Evolutionary conservation across 257 asterid genomes (phyloP).

Genomic region (Solanum chiquidenum): DNA sequence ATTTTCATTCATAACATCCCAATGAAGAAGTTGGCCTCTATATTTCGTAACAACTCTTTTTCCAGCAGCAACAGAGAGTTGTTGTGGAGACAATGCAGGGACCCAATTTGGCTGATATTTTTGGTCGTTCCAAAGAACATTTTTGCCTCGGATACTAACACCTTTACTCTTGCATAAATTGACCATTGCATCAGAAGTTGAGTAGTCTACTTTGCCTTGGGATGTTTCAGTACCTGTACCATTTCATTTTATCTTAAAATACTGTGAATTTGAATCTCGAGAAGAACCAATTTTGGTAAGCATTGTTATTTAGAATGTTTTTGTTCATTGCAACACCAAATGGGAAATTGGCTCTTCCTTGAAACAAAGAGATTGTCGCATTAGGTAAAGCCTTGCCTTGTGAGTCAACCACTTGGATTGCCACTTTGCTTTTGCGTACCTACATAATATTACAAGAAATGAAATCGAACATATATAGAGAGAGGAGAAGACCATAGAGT

Average conservation of each 20-base stretch:
- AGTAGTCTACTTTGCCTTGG: constrained; percentile 37
- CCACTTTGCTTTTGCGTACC: constrained; percentile 19
- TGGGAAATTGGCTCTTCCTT: constrained; percentile 1
- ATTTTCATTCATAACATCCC: constrained; percentile 71
- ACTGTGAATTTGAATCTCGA: constrained; percentile 47
- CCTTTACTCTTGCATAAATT: constrained; percentile 21
- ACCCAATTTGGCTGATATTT: constrained; percentile 38
- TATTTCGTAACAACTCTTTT: constrained; percentile 21
- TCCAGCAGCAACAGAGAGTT: constrained; percentile 16
- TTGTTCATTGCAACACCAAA: constrained; percentile 13
- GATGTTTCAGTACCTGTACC: constrained; percentile 29
- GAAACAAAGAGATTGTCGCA: neutral
- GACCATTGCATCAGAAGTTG: constrained; percentile 33
- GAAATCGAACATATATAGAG: too few relatives aligned
- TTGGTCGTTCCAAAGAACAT: constrained; percentile 40
- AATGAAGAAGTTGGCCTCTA: constrained; percentile 37
- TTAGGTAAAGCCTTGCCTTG: constrained; percentile 7
- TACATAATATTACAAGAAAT: neutral
- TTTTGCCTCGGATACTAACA: constrained; percentile 44
- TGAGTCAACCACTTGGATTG: constrained; percentile 10
- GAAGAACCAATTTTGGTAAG: constrained; percentile 36
- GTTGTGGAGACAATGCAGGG: constrained; percentile 4
- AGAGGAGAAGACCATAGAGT: neutral
- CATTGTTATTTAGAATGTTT: neutral
- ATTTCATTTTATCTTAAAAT: constrained; percentile 53